Evolutionary conservation across 768 basidiomycete species (phyloP), one percentile per base, ranked within the genome.

Genomic region (Leucogyrophana mollusca): DNA sequence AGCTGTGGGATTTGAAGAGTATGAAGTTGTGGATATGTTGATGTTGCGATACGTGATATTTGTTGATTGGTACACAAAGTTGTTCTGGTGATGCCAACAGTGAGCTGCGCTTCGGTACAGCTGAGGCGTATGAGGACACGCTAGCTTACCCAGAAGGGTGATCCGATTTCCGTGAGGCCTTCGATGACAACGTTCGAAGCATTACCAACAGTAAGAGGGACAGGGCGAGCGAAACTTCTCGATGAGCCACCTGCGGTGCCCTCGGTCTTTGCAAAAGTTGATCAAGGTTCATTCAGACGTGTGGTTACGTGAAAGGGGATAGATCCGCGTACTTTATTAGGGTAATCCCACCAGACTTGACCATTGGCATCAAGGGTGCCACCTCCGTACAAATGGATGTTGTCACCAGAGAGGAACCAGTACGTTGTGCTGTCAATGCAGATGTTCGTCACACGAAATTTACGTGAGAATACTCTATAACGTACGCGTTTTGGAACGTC

Each of bases 331-430:
- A 51, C 61, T 42, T 53, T 61, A 45, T 59, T 56, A 27, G 59
- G 54, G 34, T 57, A 52, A 44, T 66, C 64, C 57, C 60, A 66
- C 66, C 73, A 73, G 21, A 70, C 65, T 51, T 77, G 76, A 4
- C 74, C 74, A 40, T 74, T 74, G 36, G 65, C 73, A 58, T 76
- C 73, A 40, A 78, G 63, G 13, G 69, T 71, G 25, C 75, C 76
- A 32, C 74, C 73, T 33, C 76, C 73, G 46, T 72, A 69, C 35
- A 70, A 50, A 43, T 66, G 61, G 41, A 69, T 54, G 47, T 66
- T 61, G 36, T 67, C 50, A 1, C 69, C 69, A 5, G 67, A 67
- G 8, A 70, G 56, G 50, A 69, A 66, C 70, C 69, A 74, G 49
- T 63, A 69, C 4, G 72, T 72, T 4, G 70, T 65, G 9, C 70